Conservation (phyloP, 805 yeast species). For the Candida alai region DNA sequence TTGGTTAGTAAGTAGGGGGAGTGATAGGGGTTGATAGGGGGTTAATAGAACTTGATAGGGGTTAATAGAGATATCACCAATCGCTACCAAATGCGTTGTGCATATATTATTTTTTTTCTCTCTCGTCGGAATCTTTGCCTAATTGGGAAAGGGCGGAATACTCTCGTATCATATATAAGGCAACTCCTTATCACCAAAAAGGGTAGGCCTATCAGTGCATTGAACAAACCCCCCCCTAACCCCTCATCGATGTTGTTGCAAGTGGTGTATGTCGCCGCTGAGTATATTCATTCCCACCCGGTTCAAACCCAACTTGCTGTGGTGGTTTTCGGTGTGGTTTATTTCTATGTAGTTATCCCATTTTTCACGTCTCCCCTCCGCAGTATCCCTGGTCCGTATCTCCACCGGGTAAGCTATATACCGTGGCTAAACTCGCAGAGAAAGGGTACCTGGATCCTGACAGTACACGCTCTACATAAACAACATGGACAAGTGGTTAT, state of each 20-base stretch:
- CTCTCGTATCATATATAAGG: no score
- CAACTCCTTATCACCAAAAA: neutral
- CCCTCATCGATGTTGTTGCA: neutral
- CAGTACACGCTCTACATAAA: slow-evolving; percentile 47
- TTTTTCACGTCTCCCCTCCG: slow-evolving; percentile 46
- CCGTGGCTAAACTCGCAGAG: slow-evolving; percentile 39
- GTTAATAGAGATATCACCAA: no score
- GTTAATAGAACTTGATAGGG: no score
- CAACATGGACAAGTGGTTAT: slow-evolving; percentile 62
- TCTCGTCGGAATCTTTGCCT: no score
- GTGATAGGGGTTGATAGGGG: no score
- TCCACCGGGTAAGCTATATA: slow-evolving; percentile 42
- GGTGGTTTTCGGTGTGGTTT: slow-evolving; percentile 10
- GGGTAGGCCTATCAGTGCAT: no score
- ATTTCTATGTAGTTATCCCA: slow-evolving; percentile 42
- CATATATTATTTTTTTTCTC: no score
- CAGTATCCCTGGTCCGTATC: slow-evolving; percentile 55
- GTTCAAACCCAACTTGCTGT: neutral
- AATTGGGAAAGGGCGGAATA: slow-evolving; percentile 1
- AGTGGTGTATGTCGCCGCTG: neutral
- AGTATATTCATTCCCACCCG: neutral
- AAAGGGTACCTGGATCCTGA: slow-evolving; percentile 37
- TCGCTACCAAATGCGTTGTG: no score
- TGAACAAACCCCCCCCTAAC: neutral
- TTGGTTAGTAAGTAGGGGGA: no score